Base-by-base conservation (phyloP, 139 green algal species). In the Protoeuglena noctilucae region DNA sequence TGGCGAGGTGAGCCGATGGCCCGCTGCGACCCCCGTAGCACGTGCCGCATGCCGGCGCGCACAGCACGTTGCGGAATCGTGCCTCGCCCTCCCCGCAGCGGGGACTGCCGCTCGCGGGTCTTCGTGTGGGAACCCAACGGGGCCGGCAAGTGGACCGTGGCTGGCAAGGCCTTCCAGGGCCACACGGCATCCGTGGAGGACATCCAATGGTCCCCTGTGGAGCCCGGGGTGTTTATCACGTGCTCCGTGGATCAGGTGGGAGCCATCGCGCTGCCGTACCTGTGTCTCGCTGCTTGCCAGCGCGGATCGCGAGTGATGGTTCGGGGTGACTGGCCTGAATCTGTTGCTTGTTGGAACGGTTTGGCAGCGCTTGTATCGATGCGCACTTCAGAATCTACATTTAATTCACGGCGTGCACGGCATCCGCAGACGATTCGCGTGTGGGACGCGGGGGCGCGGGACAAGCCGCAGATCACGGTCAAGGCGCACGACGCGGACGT, bases 131-230 rank as follows among this genome's bases (percentile, higher is more conserved):
- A 90, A 59, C 87, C 88, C 6, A n/a, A 47, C 21, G 67, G 81
- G 46, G 77, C 48, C 19, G 79, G 73, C 18, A 65, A 62, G 46
- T 95, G 80, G 79, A 47, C 61, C 21, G 71, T 94, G 3, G 56
- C 59, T 18, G 19, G 22, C 7, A 67, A 14, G 4, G 14, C 27
- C 9, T 77, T 71, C 58, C 28, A 24, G 7, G 81, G 76, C 0
- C 82, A 92, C 57, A 47, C 57, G 21, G 62, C 16, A 4, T 72
- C 53, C 14, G 78, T 98, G 21, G 91, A 98, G 63, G 91, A 98
- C 69, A 51, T 96, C 1, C 82, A 94, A 64, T 98, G 91, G 91
- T 85, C 67, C 34, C 91, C 90, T 22, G 78, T 70, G 0, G 91
- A 98, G 73, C 70, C 70, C 6, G 30, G 43, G 25, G 71, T 98